phyloP scores from a whole-genome alignment of 176 grass and related monocot species.

The Poa annua region DNA sequence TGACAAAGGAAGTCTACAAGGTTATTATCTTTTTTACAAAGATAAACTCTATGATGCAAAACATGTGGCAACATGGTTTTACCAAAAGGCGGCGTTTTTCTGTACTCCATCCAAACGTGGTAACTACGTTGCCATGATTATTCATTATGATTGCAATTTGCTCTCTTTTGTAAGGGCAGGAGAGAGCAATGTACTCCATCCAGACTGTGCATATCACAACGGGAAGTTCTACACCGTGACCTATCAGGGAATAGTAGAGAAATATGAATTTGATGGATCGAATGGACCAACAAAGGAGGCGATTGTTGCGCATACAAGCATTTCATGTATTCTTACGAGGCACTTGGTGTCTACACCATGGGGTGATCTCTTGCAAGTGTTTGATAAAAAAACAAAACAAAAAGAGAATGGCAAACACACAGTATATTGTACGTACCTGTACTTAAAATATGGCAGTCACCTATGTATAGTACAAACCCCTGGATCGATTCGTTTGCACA shows the following conservation, averaged over 20 bases:
- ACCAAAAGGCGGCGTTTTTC: conserved; percentile 29
- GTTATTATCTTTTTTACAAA: neutral
- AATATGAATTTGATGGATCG: conserved; percentile 1
- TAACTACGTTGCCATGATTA: neutral
- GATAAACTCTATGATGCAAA: neutral
- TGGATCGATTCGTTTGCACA: too few species aligned
- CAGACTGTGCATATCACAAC: neutral
- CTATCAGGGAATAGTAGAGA: neutral
- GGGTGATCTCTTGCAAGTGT: conserved; percentile 31
- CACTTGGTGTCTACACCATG: conserved; percentile 24
- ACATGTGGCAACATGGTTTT: conserved; percentile 2
- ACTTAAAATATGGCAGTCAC: too few species aligned
- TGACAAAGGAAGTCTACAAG: neutral
- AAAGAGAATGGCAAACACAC: too few species aligned
- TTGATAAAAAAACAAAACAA: too few species aligned
- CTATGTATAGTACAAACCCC: too few species aligned
- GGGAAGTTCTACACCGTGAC: conserved; percentile 14
- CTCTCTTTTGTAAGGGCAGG: conserved; percentile 28
- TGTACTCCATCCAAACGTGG: conserved; percentile 15
- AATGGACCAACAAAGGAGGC: conserved; percentile 14
- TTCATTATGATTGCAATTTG: neutral
- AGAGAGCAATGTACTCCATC: neutral
- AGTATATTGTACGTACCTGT: too few species aligned
- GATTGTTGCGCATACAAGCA: neutral
- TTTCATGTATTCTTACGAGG: neutral